Evolutionary conservation across 208 protist genomes (phyloP), one percentile per base, ranked within the genome.

Genomic region (Angomonas desouzai): DNA sequence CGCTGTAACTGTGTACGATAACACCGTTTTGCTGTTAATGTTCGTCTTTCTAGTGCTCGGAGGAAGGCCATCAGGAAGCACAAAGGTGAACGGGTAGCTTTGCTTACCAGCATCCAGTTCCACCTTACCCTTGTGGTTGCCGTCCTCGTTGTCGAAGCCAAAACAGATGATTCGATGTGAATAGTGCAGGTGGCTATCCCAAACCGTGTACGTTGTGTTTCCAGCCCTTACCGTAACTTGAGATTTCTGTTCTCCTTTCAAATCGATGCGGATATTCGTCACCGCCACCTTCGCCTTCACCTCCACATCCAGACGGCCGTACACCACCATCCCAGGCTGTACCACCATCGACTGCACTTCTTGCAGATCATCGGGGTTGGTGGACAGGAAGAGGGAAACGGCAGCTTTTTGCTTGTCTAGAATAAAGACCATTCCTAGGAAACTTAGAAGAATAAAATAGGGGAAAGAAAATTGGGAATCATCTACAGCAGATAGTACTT

Each of bases 361-460:
- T 27, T 23, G 18, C 45, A 27, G 45, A 9, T 51, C 18, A 16
- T 51, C 18, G 10, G 20, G 18, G 10, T 51, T 51, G 18, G 45
- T 51, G 20, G 45, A 51, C 9, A 23, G 18, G n/a, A 51, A 51
- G 9, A 51, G 9, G 6, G 3, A 9, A 27, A 51, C 45, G 6
- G 45, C 10, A 6, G n/a, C 45, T 23, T 51, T 51, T 23, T 51
- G 45, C 45, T 51, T 51, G 20, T 51, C 45, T 6, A 51, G n/a
- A 6, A 51, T 22, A 51, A 27, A 51, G 20, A 23, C 45, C 45
- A 51, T 51, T 43, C 9, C 20, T 13, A 22, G 6, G 45, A 51
- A 51, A 23, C 45, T 51, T 3, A 51, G 6, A 43, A 43, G 13
- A 18, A 13, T 18, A 43, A 43, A 43, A 43, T 43, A 13, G 13